A percentile compares a stretch with the other conserved stretches of the same genome.
phyloP scores from a whole-genome alignment of 495 filamentous ascomycete species.

The Penicillium soppii region DNA sequence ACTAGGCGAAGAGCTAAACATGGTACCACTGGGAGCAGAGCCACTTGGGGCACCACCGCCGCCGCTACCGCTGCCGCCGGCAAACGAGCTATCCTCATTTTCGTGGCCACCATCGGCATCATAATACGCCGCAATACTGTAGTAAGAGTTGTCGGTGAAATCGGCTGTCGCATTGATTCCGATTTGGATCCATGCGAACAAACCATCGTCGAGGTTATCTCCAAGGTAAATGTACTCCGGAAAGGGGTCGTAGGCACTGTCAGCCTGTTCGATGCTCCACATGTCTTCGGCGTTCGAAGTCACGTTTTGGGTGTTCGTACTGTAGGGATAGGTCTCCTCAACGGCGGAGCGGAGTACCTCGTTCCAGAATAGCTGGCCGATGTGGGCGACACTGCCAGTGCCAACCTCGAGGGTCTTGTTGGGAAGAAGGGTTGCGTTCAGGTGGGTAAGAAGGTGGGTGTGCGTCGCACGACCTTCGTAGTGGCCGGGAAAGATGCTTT shows the following conservation, averaged over 20 bases:
- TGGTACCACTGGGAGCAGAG: slow-evolving; percentile 14
- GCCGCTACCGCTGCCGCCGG: slow-evolving; percentile 7
- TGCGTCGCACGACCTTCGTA: slow-evolving; percentile 60
- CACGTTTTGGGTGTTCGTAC: slow-evolving; percentile 50
- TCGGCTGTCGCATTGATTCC: slow-evolving; percentile 53
- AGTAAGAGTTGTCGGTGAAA: slow-evolving; percentile 40
- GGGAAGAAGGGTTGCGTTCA: slow-evolving; percentile 41
- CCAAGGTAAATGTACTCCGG: slow-evolving; percentile 49
- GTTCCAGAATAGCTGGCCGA: slow-evolving; percentile 62
- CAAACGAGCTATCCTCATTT: slow-evolving; percentile 21
- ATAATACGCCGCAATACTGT: slow-evolving; percentile 37
- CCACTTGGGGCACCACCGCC: slow-evolving; percentile 20
- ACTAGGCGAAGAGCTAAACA: slow-evolving; percentile 10
- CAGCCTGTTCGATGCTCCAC: slow-evolving; percentile 34
- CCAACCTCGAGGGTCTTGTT: slow-evolving; percentile 51
- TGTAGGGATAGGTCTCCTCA: slow-evolving; percentile 55
- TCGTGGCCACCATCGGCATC: slow-evolving; percentile 34
- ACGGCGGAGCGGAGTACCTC: slow-evolving; percentile 56
- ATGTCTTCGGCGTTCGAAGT: slow-evolving; percentile 48
- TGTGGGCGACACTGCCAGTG: slow-evolving; percentile 36
- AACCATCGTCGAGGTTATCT: slow-evolving; percentile 43
- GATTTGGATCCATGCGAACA: slow-evolving; percentile 59
- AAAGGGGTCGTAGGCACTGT: slow-evolving; percentile 34
- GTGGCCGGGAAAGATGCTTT: slow-evolving; percentile 60
- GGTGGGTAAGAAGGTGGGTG: slow-evolving; percentile 53